A percentile compares a stretch with the other conserved stretches of the same genome.
phyloP scores from a whole-genome alignment of 371 early-diverging fungal species.

The Syncephalis fuscata region DNA sequence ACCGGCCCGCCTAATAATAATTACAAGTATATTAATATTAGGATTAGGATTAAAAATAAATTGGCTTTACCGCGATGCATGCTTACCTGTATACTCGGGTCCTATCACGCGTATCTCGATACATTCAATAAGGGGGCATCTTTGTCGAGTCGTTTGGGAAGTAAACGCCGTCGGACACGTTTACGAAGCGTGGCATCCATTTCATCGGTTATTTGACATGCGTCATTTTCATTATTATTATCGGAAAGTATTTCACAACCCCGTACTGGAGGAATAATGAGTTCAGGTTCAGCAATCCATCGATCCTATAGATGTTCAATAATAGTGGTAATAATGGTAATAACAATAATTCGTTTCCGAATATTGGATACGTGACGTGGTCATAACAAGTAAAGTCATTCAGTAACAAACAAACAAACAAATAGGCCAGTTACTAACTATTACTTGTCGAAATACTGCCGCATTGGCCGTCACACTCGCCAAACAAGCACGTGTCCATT shows the following conservation, averaged over 20 bases:
- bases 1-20: conserved; percentile 3
- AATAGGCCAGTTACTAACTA: conserved; percentile 10
- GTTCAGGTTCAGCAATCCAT: conserved; percentile 49
- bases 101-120: not conserved
- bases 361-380: no score
- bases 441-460: conserved; percentile 20
- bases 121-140: not conserved
- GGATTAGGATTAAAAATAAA: no score
- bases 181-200: no score
- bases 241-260: conserved; percentile 28
- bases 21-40: no score
- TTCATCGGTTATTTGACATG: no score
- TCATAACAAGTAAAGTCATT: no score
- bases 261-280: conserved; percentile 49
- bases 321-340: no score
- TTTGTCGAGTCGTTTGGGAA: not conserved
- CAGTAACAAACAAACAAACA: no score
- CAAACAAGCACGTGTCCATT: conserved; percentile 10
- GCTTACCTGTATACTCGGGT: conserved; percentile 5
- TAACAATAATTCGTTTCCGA: no score
- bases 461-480: conserved; percentile 9
- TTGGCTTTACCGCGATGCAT: no score
- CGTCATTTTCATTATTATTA: not conserved
- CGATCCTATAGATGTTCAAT: conserved; percentile 17
- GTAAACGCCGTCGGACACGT: not conserved